phyloP scores from a whole-genome alignment of 371 early-diverging fungal genomes.

The Rhizopus delemar region DNA sequence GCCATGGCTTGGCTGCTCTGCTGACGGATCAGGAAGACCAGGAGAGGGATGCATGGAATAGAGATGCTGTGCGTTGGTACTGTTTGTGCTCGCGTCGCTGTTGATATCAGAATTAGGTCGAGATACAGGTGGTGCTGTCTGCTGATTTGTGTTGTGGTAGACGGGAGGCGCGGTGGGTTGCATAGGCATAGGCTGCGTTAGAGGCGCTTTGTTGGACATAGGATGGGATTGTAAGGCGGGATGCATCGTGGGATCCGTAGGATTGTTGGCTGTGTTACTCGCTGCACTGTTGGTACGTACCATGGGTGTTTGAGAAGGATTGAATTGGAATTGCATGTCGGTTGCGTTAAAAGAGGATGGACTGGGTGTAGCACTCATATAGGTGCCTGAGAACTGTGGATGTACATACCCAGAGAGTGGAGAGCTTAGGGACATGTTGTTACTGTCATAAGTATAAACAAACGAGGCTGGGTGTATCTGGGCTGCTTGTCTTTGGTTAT shows the following conservation, averaged over 20 bases:
- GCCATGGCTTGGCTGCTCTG: not conserved
- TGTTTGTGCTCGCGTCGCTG: not conserved
- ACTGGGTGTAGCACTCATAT: conserved; percentile 14
- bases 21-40: not conserved
- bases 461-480: conserved; percentile 14
- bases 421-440: conserved; percentile 22
- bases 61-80: not conserved
- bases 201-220: conserved; percentile 14
- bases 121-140: not conserved
- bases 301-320: conserved; percentile 23
- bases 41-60: not conserved
- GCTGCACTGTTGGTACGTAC: conserved; percentile 15
- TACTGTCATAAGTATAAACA: conserved; percentile 25
- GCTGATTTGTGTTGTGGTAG: conserved; percentile 6
- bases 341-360: conserved; percentile 17
- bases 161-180: not conserved
- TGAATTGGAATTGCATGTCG: conserved; percentile 28
- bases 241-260: conserved; percentile 17
- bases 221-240: conserved; percentile 34
- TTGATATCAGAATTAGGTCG: not conserved
- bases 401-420: conserved; percentile 28
- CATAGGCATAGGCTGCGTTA: not conserved
- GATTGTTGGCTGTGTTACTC: conserved; percentile 1
- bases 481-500: conserved; percentile 7
- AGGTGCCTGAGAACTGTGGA: conserved; percentile 20